These are phyloP conservation scores for Berberis vulgaris DNA, from an alignment of 164 flowering plant species.

Conservation along the genomic window DNA sequence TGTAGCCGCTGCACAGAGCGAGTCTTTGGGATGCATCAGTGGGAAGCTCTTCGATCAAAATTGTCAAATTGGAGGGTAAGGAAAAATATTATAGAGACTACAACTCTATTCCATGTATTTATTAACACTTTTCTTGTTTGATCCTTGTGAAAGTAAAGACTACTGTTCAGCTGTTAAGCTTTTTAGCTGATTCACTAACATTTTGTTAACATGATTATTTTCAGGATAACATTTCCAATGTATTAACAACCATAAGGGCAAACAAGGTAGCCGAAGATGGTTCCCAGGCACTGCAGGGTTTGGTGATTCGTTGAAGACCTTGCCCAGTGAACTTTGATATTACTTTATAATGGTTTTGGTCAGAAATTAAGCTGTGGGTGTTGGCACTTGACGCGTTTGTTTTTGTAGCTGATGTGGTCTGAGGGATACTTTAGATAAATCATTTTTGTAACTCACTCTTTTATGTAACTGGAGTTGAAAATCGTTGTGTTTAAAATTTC, in stretches of 20 bases:
- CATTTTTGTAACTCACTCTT: too few species aligned
- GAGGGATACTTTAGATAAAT: too few species aligned
- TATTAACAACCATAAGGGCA: constrained; percentile 66
- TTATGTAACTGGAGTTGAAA: too few species aligned
- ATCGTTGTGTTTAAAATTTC: too few species aligned
- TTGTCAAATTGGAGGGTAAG: constrained; percentile 83
- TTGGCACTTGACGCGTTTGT: too few species aligned
- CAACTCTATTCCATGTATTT: too few species aligned
- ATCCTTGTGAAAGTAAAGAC: not conserved
- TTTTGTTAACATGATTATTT: not conserved
- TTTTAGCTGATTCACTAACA: not conserved
- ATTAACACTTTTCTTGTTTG: not conserved
- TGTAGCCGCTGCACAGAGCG: constrained; percentile 74
- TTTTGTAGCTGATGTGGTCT: too few species aligned
- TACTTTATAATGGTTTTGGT: too few species aligned
- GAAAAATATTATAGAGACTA: not conserved
- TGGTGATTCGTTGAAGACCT: constrained; percentile 34
- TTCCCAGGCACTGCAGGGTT: constrained; percentile 50
- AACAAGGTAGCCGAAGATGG: constrained; percentile 64
- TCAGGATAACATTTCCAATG: constrained; percentile 65
- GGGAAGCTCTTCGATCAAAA: constrained; percentile 62
- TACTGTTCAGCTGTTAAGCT: not conserved
- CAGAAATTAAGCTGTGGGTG: too few species aligned
- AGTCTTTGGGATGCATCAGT: constrained; percentile 66
- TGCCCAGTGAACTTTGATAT: too few species aligned